phyloP scores from a whole-genome alignment of 495 filamentous ascomycete species.

The Sordaria brevicollis region DNA sequence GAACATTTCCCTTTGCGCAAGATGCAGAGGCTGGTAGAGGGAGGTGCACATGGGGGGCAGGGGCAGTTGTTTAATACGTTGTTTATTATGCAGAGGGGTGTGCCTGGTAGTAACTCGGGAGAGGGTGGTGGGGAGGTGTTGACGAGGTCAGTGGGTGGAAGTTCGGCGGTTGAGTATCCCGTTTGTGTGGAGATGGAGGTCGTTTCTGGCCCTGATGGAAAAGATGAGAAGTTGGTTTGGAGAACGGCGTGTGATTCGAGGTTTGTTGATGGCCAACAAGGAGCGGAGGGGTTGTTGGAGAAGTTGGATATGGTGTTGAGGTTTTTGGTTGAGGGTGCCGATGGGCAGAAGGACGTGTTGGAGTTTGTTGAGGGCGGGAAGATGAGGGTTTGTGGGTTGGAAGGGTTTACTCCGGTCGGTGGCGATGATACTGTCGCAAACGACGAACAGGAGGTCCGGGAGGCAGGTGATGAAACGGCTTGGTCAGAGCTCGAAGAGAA shows the following conservation, averaged over 20 bases:
- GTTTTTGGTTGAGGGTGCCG: background rate
- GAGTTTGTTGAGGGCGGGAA: background rate
- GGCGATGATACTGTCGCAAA: background rate
- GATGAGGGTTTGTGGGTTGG: background rate
- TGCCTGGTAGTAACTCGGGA: background rate
- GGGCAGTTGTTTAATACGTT: constrained; percentile 52
- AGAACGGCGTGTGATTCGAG: constrained; percentile 56
- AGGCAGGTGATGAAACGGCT: background rate
- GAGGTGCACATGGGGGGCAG: constrained; percentile 11
- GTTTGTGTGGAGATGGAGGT: constrained; percentile 72
- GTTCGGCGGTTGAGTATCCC: constrained; percentile 62
- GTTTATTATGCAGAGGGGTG: constrained; percentile 53
- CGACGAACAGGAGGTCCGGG: background rate
- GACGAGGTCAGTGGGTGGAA: constrained; percentile 47
- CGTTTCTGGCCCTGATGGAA: background rate
- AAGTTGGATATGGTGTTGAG: background rate
- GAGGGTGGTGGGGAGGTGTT: background rate
- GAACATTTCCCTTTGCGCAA: constrained; percentile 60
- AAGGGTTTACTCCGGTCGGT: background rate
- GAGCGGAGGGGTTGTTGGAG: background rate
- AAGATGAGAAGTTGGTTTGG: constrained; percentile 47
- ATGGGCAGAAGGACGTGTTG: background rate
- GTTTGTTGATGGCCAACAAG: constrained; percentile 25
- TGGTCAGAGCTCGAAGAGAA: constrained; percentile 37
- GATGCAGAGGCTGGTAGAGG: constrained; percentile 36